A percentile compares a stretch with the other conserved stretches of the same genome.
These are phyloP conservation scores for Protoeuglena noctilucae DNA, from an alignment of 139 green algal genomes.

Conservation along the genomic window DNA sequence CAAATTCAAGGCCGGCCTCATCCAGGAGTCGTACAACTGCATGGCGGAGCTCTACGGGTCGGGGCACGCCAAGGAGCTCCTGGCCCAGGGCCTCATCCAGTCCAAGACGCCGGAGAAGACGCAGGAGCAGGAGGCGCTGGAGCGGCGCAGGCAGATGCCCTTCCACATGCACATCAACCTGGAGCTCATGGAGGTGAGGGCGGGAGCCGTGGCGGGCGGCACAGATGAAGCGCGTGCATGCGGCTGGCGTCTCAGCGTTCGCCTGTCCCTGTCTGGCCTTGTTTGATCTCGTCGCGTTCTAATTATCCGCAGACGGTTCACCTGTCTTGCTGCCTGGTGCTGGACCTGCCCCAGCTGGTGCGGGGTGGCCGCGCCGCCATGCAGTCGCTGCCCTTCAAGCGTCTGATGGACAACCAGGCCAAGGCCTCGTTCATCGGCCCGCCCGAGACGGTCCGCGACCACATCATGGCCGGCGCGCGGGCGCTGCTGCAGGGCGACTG, in stretches of 20 bases:
- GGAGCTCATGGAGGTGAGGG: slow-evolving; percentile 96
- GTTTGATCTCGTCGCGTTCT: no score
- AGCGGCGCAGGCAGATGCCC: slow-evolving; percentile 88
- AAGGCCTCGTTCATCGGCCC: slow-evolving; percentile 84
- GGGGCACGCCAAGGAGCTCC: slow-evolving; percentile 90
- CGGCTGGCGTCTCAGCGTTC: no score
- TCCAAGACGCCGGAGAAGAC: slow-evolving; percentile 46
- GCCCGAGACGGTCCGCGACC: slow-evolving; percentile 93
- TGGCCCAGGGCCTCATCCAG: slow-evolving; percentile 50
- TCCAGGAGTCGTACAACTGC: slow-evolving; percentile 75
- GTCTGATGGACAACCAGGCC: slow-evolving; percentile 88
- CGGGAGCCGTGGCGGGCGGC: no score
- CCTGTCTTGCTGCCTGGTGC: slow-evolving; percentile 83
- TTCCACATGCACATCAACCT: slow-evolving; percentile 99
- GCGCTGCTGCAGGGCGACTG: slow-evolving; percentile 73
- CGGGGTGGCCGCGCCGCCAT: slow-evolving; percentile 10
- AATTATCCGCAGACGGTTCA: no score
- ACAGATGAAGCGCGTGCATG: no score
- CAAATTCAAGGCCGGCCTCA: slow-evolving; percentile 76
- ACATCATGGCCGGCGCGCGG: slow-evolving; percentile 76
- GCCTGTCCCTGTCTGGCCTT: no score
- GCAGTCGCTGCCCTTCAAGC: slow-evolving; percentile 65
- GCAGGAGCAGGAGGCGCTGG: slow-evolving; percentile 86
- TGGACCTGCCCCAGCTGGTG: slow-evolving; percentile 42
- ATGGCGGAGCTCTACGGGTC: slow-evolving; percentile 81